Percentiles rank a stretch among this genome's conserved stretches.
Conservation (phyloP, 2,329 filamentous ascomycete genomes). For the Pyricularia sp. region DNA sequence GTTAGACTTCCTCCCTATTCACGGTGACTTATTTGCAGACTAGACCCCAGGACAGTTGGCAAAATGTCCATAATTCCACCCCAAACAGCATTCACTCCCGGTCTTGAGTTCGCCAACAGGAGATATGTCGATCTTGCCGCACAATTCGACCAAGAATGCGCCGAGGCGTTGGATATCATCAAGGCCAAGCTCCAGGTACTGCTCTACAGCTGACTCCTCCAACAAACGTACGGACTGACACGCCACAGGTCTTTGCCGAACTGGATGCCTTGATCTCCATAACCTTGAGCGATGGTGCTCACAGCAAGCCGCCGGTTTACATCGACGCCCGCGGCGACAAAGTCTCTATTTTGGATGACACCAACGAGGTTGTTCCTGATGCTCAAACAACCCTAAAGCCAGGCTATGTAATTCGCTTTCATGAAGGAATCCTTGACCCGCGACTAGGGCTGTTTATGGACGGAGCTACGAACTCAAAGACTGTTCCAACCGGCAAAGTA, state of each 20-base stretch:
- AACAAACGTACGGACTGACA: neutral
- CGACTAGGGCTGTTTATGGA: neutral
- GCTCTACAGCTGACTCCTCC: neutral
- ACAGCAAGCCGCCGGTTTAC: neutral
- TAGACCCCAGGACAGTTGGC: neutral
- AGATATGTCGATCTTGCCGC: neutral
- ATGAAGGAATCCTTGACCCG: neutral
- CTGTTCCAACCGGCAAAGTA: neutral
- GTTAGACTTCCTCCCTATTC: no score
- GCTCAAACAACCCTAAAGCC: neutral
- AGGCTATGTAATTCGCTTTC: neutral
- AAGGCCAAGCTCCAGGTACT: neutral
- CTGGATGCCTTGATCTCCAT: neutral
- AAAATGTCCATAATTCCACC: neutral
- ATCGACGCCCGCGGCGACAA: neutral
- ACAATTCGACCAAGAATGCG: neutral
- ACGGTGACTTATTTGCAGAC: no score
- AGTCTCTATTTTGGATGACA: neutral
- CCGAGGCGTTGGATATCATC: neutral
- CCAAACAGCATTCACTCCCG: neutral
- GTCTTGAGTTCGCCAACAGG: neutral
- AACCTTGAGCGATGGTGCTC: neutral
- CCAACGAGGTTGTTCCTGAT: neutral
- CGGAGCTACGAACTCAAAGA: neutral
- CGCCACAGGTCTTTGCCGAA: neutral